A percentile compares a stretch with the other conserved stretches of the same genome.
Evolutionary conservation across 2,329 filamentous ascomycete genomes (phyloP).

Genomic region (Colletotrichum theobromicola): DNA sequence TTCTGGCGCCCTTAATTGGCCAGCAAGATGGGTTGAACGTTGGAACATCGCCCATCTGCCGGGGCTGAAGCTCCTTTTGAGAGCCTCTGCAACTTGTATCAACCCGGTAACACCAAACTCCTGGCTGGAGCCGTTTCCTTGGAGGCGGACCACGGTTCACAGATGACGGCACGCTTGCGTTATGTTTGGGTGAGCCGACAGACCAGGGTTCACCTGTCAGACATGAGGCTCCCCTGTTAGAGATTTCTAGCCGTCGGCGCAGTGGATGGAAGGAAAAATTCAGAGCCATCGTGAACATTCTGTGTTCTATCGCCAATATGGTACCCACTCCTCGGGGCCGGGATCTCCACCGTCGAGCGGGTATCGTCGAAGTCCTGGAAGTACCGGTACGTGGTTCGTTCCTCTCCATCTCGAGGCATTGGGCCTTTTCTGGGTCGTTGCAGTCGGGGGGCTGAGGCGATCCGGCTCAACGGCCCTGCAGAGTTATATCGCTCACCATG

Average conservation of each 20-base stretch:
- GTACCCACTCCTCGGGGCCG: slow-evolving; percentile 10
- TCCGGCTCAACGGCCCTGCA: slow-evolving; percentile 14
- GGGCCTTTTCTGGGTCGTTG: background rate
- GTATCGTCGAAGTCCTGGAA: background rate
- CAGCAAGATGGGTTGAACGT: background rate
- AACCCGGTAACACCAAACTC: background rate
- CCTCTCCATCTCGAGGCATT: background rate
- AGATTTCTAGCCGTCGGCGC: background rate
- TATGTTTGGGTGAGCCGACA: background rate
- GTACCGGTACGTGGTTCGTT: background rate
- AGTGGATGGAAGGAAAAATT: background rate
- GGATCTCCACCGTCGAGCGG: slow-evolving; percentile 9
- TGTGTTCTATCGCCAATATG: background rate
- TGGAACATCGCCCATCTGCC: background rate
- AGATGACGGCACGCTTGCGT: slow-evolving; percentile 13
- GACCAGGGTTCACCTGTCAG: background rate
- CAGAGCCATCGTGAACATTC: slow-evolving; percentile 22
- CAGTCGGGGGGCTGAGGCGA: background rate
- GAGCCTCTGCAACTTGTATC: background rate
- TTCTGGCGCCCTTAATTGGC: background rate
- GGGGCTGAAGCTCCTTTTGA: background rate
- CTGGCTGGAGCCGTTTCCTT: background rate
- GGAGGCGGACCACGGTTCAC: background rate
- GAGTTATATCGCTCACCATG: slow-evolving; percentile 13
- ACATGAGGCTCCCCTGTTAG: background rate